phyloP scores from a whole-genome alignment of 768 basidiomycete species.

The Mycena belliarum region DNA sequence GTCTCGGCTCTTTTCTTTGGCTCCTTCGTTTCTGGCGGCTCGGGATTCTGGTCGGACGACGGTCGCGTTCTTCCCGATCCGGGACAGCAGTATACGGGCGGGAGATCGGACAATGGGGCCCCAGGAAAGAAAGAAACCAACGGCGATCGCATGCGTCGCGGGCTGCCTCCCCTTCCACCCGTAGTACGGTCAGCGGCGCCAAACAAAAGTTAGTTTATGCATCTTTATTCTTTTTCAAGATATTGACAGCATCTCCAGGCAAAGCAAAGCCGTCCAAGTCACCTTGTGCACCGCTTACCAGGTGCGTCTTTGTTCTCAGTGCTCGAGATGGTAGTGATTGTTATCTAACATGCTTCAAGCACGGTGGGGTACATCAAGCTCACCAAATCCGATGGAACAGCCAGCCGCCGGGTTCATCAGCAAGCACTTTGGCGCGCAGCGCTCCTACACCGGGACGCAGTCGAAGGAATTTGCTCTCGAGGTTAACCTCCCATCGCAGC shows the following conservation, averaged over 20 bases:
- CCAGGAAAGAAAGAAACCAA: constrained; percentile 3
- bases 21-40: constrained; percentile 4
- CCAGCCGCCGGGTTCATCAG: neutral
- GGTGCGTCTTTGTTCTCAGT: neutral
- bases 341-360: neutral
- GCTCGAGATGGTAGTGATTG: neutral
- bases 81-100: neutral
- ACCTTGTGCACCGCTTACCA: neutral
- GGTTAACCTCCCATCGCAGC: neutral
- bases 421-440: constrained; percentile 2
- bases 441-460: constrained; percentile 3
- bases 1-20: neutral
- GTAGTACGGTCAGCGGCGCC: neutral
- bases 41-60: neutral
- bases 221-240: neutral
- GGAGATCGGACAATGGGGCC: neutral
- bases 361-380: neutral
- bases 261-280: neutral
- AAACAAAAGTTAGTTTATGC: neutral
- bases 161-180: constrained; percentile 9
- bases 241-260: neutral
- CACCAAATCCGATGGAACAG: neutral
- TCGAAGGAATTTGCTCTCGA: neutral
- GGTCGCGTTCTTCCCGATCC: neutral
- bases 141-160: constrained; percentile 5